phyloP scores from a whole-genome alignment of 768 basidiomycete genomes.

The Russula virescens region DNA sequence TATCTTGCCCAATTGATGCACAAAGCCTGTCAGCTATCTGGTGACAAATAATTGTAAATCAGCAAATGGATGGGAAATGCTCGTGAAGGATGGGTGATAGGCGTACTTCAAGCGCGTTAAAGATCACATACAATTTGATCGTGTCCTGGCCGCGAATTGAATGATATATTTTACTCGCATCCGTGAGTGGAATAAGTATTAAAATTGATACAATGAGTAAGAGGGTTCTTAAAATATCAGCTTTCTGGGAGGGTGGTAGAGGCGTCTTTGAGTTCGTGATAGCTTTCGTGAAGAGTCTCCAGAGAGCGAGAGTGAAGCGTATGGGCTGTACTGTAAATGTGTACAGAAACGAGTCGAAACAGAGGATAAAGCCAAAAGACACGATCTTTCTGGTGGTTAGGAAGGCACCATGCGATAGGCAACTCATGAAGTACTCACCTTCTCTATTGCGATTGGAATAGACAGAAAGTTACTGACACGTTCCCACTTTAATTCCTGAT shows the following conservation, averaged over 20 bases:
- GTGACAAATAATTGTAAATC: neutral
- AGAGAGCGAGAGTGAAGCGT: conserved; percentile 63
- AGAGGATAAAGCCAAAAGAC: conserved; percentile 86
- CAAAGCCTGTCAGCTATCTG: conserved; percentile 94
- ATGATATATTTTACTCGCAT: conserved; percentile 97
- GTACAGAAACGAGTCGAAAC: conserved; percentile 95
- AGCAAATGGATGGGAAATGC: neutral
- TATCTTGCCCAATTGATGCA: conserved; percentile 95
- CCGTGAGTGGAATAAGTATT: conserved; percentile 76
- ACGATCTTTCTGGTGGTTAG: conserved; percentile 54
- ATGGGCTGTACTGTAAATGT: conserved; percentile 97
- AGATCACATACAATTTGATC: conserved; percentile 98
- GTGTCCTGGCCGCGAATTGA: conserved; percentile 97
- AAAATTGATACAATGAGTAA: conserved; percentile 69
- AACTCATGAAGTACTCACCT: conserved; percentile 44
- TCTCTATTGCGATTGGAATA: conserved; percentile 90
- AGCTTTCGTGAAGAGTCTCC: conserved; percentile 47
- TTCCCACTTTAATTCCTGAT: conserved; percentile 93
- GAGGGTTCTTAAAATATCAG: conserved; percentile 79
- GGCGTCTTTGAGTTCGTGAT: conserved; percentile 43
- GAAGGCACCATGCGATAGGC: neutral
- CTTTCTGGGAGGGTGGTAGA: conserved; percentile 84
- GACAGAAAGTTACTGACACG: conserved; percentile 92
- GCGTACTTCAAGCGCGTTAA: conserved; percentile 92
- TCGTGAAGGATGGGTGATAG: conserved; percentile 10